Evolutionary conservation across 1,284 basidiomycete genomes (phyloP).

Genomic region (Naganishia albida): DNA sequence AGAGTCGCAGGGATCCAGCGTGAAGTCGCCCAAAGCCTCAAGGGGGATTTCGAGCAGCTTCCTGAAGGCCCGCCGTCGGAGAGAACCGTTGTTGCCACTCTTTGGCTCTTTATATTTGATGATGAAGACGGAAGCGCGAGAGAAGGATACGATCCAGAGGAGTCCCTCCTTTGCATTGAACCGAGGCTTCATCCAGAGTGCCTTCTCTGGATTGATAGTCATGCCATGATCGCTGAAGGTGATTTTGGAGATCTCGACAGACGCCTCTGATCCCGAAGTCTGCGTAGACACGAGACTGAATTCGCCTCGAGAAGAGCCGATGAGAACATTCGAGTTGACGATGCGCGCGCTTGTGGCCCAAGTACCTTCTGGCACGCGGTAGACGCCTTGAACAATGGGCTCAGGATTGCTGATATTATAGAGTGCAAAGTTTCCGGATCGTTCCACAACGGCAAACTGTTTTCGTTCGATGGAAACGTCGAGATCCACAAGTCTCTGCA

Average conservation of each 20-base stretch:
- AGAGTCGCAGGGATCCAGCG: constrained; percentile 16
- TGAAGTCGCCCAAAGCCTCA: constrained; percentile 20
- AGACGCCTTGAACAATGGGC: constrained; percentile 6
- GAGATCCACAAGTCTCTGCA: constrained; percentile 15
- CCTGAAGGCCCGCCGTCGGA: constrained; percentile 3
- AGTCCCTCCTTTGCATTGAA: constrained; percentile 7
- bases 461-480: constrained; percentile 1
- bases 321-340: constrained; percentile 9
- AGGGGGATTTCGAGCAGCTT: constrained; percentile 27
- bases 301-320: constrained; percentile 20
- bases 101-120: constrained; percentile 13
- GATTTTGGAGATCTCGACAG: constrained; percentile 8
- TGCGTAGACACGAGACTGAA: constrained; percentile 8
- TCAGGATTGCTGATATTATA: neutral
- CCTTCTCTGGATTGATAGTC: constrained; percentile 8
- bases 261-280: neutral
- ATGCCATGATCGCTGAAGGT: constrained; percentile 15
- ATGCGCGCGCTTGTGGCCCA: constrained; percentile 17
- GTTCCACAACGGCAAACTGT: constrained; percentile 3
- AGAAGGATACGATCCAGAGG: constrained; percentile 26
- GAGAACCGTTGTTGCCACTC: neutral
- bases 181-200: constrained; percentile 24
- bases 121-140: constrained; percentile 25
- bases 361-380: constrained; percentile 8
- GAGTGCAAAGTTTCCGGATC: constrained; percentile 13